phyloP scores from a whole-genome alignment of 176 grass and related monocot species.

The Miscanthus lutarioriparius region DNA sequence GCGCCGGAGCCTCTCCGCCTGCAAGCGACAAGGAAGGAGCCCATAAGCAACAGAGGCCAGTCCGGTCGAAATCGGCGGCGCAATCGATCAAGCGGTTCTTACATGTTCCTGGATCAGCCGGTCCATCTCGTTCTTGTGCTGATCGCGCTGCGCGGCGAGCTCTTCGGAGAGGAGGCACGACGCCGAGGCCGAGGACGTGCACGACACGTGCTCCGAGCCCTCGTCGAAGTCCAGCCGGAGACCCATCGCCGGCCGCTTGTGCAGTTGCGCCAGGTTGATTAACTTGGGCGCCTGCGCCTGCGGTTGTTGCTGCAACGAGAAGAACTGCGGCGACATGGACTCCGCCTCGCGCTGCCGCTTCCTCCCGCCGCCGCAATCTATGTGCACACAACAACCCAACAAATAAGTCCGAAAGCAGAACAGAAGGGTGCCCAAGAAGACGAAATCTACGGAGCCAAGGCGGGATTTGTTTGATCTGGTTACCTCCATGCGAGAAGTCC shows the following conservation, averaged over 20 bases:
- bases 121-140: conserved; percentile 59
- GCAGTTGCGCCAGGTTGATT: conserved; percentile 46
- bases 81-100: conserved; percentile 5
- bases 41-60: neutral
- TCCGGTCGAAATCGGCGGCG: neutral
- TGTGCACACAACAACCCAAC: neutral
- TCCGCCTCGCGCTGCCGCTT: conserved; percentile 47
- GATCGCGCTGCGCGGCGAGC: conserved; percentile 54
- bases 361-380: conserved; percentile 37
- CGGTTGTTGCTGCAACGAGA: conserved; percentile 41
- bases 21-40: neutral
- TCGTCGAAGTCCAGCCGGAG: conserved; percentile 61
- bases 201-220: conserved; percentile 32
- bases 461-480: neutral
- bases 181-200: conserved; percentile 25
- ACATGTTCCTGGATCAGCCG: conserved; percentile 70
- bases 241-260: conserved; percentile 40
- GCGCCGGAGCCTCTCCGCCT: conserved; percentile 60
- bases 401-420: neutral
- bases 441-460: neutral
- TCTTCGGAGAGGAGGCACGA: conserved; percentile 50
- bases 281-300: conserved; percentile 8
- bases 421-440: neutral
- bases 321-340: conserved; percentile 17
- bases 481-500: conserved; percentile 27